phyloP scores from a whole-genome alignment of 1,284 basidiomycete genomes.

The Ceratobasidium sp. region DNA sequence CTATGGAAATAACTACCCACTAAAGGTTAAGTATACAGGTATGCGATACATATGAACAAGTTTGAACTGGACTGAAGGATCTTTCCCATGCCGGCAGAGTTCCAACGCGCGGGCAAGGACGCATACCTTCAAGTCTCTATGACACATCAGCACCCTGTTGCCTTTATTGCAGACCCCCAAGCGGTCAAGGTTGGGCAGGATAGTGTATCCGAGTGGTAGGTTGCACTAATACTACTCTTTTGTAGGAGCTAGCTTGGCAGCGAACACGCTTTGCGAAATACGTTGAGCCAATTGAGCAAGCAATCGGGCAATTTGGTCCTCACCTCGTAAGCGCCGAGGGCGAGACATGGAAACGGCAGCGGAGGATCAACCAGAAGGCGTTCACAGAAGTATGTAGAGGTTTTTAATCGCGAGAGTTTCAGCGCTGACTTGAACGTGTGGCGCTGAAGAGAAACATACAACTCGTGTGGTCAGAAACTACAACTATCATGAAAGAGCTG shows the following conservation, averaged over 20 bases:
- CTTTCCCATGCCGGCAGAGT: background rate
- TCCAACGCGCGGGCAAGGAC: background rate
- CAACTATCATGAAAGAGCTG: slow-evolving; percentile 1
- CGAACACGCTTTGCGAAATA: background rate
- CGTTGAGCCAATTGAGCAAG: background rate
- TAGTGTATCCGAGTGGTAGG: background rate
- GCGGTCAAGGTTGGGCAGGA: background rate
- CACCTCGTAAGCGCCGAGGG: slow-evolving; percentile 43
- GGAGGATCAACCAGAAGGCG: slow-evolving; percentile 39
- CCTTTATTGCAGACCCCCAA: slow-evolving; percentile 4
- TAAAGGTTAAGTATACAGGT: slow-evolving; percentile 18
- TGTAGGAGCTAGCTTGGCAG: slow-evolving; percentile 4
- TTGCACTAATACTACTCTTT: background rate
- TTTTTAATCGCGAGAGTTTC: background rate
- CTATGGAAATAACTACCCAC: slow-evolving; percentile 23
- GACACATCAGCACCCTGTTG: background rate
- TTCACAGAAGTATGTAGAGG: slow-evolving; percentile 28
- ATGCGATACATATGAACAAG: background rate
- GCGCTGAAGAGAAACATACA: slow-evolving; percentile 15
- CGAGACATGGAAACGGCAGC: slow-evolving; percentile 39
- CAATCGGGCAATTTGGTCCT: slow-evolving; percentile 23
- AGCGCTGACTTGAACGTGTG: background rate
- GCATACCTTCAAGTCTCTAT: background rate
- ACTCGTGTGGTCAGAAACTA: slow-evolving; percentile 25
- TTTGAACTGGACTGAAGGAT: background rate